Percentiles rank a stretch among this genome's conserved stretches.
Conservation (phyloP, 1,284 basidiomycete genomes). For the Moesziomyces sp. region DNA sequence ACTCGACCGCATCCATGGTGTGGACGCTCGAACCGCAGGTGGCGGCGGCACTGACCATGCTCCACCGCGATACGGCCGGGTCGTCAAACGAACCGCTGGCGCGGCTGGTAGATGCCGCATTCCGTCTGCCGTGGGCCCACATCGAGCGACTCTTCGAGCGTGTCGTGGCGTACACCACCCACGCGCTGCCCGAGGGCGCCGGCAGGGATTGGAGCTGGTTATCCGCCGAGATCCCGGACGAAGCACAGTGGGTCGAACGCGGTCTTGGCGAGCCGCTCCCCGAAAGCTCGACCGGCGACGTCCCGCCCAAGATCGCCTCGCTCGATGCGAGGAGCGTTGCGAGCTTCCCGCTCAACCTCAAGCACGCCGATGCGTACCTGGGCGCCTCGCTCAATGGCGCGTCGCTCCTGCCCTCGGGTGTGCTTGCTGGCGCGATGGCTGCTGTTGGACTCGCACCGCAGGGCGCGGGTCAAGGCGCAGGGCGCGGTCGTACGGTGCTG, state of each 20-base stretch:
- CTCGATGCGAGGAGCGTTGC: constrained; percentile 83
- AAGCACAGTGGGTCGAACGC: constrained; percentile 42
- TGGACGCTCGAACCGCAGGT: constrained; percentile 90
- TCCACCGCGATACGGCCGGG: constrained; percentile 70
- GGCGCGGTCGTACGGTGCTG: constrained; percentile 80
- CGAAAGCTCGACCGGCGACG: constrained; percentile 43
- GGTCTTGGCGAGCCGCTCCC: constrained; percentile 37
- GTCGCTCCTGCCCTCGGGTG: constrained; percentile 30
- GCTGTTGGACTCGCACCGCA: constrained; percentile 45
- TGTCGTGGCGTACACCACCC: constrained; percentile 72
- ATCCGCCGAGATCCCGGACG: constrained; percentile 30
- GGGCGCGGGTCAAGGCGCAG: constrained; percentile 46
- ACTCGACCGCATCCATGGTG: constrained; percentile 84
- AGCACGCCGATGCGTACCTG: constrained; percentile 87
- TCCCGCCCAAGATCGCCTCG: constrained; percentile 79
- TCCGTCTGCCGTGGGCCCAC: constrained; percentile 83
- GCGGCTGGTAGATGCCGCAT: constrained; percentile 88
- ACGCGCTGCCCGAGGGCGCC: constrained; percentile 4
- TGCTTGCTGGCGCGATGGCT: constrained; percentile 47
- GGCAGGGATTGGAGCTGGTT: constrained; percentile 50
- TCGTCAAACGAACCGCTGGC: constrained; percentile 73
- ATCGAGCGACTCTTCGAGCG: constrained; percentile 76
- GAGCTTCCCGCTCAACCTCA: constrained; percentile 88
- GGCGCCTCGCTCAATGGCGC: constrained; percentile 70
- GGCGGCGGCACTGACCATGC: constrained; percentile 78